These are phyloP conservation scores for Cryptococcus deneoformans DNA, from an alignment of 1,284 basidiomycete species.

Conservation along the genomic window DNA sequence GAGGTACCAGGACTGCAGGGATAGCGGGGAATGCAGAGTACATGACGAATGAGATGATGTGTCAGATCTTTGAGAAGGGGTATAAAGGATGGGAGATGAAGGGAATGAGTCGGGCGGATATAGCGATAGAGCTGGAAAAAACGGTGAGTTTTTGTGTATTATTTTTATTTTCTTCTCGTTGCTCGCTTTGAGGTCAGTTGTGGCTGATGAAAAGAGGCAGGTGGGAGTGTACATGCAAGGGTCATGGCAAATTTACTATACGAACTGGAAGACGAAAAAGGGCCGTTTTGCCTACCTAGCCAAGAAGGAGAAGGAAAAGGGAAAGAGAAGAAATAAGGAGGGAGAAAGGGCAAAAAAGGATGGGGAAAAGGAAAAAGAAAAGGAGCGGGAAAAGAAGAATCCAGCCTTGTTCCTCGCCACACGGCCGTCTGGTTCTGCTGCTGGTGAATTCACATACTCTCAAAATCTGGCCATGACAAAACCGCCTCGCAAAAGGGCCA, in stretches of 20 bases:
- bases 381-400: too few species aligned
- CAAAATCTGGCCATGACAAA: neutral
- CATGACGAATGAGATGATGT: conserved; percentile 2
- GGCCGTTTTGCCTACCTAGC: neutral
- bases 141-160: conserved; percentile 2
- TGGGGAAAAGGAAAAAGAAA: too few species aligned
- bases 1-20: neutral
- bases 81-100: neutral
- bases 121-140: conserved; percentile 1
- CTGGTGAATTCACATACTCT: too few species aligned
- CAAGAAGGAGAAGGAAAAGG: neutral
- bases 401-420: too few species aligned
- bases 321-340: neutral
- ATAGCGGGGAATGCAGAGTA: neutral
- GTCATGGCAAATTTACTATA: conserved; percentile 6
- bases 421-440: too few species aligned
- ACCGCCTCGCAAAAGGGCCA: neutral
- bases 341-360: neutral
- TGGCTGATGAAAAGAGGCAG: conserved; percentile 1
- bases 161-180: neutral
- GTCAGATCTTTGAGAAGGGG: conserved; percentile 4
- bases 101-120: conserved; percentile 1
- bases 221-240: conserved; percentile 2
- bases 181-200: neutral
- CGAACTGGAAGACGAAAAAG: conserved; percentile 3